Percentiles rank a stretch among this genome's conserved stretches.
Evolutionary conservation across 306 rosid genomes (phyloP).

Genomic region (Nissolia schottii): DNA sequence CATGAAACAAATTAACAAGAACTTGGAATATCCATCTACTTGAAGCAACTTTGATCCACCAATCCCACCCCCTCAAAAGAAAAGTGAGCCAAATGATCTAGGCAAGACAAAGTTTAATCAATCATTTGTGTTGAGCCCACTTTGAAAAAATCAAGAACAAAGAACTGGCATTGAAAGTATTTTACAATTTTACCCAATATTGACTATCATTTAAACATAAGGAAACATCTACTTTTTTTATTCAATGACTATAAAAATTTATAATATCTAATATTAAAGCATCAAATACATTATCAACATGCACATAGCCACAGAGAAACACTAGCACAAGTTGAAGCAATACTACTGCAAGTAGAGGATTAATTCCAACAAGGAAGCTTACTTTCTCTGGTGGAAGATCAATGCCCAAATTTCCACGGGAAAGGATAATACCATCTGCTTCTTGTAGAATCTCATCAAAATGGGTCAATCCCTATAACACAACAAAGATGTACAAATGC

Average conservation of each 20-base stretch:
- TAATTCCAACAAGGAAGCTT: constrained; percentile 18
- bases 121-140: neutral
- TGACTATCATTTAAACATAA: neutral
- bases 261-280: neutral
- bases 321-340: neutral
- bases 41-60: neutral
- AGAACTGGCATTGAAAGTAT: neutral
- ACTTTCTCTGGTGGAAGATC: constrained; percentile 99
- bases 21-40: constrained; percentile 9
- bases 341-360: neutral
- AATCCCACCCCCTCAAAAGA: neutral
- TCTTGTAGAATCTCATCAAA: constrained; percentile 90
- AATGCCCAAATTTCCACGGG: constrained; percentile 95
- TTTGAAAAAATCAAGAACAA: neutral
- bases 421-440: constrained; percentile 90
- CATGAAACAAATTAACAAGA: neutral
- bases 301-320: neutral
- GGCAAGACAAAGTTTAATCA: neutral
- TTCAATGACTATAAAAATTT: constrained; percentile 4
- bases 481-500: constrained; percentile 4
- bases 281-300: neutral
- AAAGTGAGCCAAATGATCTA: neutral
- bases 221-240: neutral
- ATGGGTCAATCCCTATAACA: constrained; percentile 74
- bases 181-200: neutral